phyloP scores from a whole-genome alignment of 2,329 filamentous ascomycete species.

The Beauveria caledonica region DNA sequence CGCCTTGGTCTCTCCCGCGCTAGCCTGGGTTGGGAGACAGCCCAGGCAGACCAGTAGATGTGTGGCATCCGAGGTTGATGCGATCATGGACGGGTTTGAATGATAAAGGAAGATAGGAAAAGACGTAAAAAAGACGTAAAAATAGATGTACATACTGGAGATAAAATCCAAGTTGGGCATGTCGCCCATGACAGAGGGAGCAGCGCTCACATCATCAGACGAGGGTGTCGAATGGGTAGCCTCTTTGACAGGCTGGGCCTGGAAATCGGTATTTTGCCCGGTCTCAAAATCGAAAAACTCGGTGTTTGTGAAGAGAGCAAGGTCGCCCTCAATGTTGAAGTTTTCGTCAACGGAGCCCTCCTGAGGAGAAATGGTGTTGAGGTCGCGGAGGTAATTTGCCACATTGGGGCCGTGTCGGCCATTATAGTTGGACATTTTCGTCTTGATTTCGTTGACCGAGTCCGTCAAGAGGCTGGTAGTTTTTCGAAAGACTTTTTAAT shows the following conservation, averaged over 20 bases:
- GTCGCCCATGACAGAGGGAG: conserved; percentile 36
- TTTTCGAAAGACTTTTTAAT: neutral
- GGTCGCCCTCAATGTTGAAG: conserved; percentile 60
- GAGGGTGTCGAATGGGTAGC: conserved; percentile 25
- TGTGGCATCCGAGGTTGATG: neutral
- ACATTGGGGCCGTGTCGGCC: conserved; percentile 78
- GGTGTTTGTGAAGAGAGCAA: conserved; percentile 74
- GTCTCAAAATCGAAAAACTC: conserved; percentile 75
- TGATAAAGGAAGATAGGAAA: neutral
- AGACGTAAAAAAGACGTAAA: neutral
- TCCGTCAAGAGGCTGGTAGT: neutral
- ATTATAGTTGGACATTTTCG: conserved; percentile 62
- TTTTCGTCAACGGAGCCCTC: conserved; percentile 44
- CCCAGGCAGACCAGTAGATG: neutral
- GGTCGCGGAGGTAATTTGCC: conserved; percentile 78
- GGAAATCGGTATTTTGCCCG: conserved; percentile 50
- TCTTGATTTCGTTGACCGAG: neutral
- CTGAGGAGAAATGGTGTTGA: conserved; percentile 67
- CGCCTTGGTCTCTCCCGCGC: neutral
- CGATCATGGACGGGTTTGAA: neutral
- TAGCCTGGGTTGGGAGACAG: neutral
- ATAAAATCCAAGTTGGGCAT: conserved; percentile 43
- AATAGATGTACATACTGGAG: conserved; percentile 32
- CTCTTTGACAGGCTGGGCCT: conserved; percentile 40
- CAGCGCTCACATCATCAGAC: conserved; percentile 31